Evolutionary conservation across 2,329 filamentous ascomycete genomes (phyloP).

Genomic region (Botrytis deweyae): DNA sequence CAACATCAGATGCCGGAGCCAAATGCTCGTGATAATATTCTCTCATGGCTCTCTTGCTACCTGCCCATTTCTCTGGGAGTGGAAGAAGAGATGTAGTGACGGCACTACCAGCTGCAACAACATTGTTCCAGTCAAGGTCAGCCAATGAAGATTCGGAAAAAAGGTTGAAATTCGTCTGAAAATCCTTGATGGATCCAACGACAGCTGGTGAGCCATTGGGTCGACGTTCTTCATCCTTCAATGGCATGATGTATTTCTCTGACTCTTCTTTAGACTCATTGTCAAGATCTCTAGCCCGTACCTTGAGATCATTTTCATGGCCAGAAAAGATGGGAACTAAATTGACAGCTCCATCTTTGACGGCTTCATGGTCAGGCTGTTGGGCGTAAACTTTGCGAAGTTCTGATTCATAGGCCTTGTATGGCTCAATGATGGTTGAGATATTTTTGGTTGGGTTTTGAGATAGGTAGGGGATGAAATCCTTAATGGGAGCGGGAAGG

Average conservation of each 20-base stretch:
- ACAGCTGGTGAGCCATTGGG: constrained; percentile 63
- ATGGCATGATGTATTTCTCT: constrained; percentile 67
- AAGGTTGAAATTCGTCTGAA: constrained; percentile 74
- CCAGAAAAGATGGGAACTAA: constrained; percentile 64
- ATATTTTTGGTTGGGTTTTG: constrained; percentile 55
- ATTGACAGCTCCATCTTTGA: constrained; percentile 60
- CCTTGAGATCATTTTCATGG: constrained; percentile 56
- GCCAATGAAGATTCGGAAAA: constrained; percentile 77
- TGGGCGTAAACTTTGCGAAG: constrained; percentile 69
- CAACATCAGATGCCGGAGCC: constrained; percentile 81
- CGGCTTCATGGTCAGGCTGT: constrained; percentile 56
- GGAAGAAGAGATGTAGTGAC: constrained; percentile 78
- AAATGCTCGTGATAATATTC: constrained; percentile 81
- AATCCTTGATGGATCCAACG: constrained; percentile 66
- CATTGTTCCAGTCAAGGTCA: constrained; percentile 79
- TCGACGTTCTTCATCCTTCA: constrained; percentile 61
- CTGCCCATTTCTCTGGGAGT: constrained; percentile 60
- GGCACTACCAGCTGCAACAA: constrained; percentile 77
- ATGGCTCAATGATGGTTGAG: constrained; percentile 61
- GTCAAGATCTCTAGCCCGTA: constrained; percentile 59
- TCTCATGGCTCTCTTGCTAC: constrained; percentile 61
- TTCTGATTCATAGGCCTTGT: constrained; percentile 64
- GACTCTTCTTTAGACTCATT: constrained; percentile 59
- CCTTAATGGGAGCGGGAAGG: constrained; percentile 33
- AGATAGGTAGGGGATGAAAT: constrained; percentile 50